Evolutionary conservation across 1,284 basidiomycete genomes (phyloP), one percentile per base, ranked within the genome.

Genomic region (Tremellales sp.): DNA sequence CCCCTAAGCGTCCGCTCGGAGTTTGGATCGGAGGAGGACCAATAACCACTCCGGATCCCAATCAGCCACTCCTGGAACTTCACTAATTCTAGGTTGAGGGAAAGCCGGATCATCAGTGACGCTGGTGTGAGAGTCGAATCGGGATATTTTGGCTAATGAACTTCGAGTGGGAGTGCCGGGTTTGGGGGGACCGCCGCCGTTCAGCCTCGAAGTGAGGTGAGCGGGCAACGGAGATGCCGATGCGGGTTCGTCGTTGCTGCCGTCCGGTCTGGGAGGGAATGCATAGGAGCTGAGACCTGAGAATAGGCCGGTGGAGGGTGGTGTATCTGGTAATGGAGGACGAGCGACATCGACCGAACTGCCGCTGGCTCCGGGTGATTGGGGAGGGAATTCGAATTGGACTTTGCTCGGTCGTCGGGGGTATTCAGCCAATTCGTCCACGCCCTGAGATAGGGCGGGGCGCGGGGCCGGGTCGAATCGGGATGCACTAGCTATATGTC

Each of bases 41-140:
- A 68, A 51, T 27, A 73, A 57, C 70, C 70, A 73, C 45, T 67
- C 63, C 15, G 60, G 64, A 48, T 73, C 70, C 68, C 68, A 73
- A 4, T 45, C 37, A 3, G 55, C 70, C 19, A 71, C 63, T 10
- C 68, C 68, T 2, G 57, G 45, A 13, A 45, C 36, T 40, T 21
- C 15, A 10, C 19, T 36, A 36, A 15, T 36, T 36, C 5, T 36
- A 13, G 4, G 19, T 13, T 36, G 19, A 45, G 43, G 35, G 23
- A 43, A 27, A 12, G 35, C 21, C 7, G 13, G 27, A 6, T 13
- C 36, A 29, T 39, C 26, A n/a, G 19, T 26, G 11, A n/a, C 46
- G 24, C 10, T 21, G 36, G 15, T 40, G 2, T 52, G 17, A 19
- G 37, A 29, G 13, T 29, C 45, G 26, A 31, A 25, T 33, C 40